Evolutionary conservation across 2,329 filamentous ascomycete genomes (phyloP).

Genomic region (Cordyceps sp.): DNA sequence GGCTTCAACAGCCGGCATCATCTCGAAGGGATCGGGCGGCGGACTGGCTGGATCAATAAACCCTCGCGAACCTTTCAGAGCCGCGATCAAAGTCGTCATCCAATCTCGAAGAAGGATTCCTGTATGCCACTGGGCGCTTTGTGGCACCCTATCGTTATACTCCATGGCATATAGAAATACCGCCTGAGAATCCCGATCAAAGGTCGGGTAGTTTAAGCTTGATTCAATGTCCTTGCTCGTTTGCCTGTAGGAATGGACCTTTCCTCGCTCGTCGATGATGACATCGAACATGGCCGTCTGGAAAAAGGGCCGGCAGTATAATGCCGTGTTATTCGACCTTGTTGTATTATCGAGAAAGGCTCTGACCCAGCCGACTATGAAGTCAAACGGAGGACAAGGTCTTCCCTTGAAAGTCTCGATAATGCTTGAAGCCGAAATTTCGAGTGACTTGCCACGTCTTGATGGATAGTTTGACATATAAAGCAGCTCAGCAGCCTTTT

Average conservation of each 20-base stretch:
- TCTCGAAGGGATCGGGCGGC: not conserved
- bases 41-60: not conserved
- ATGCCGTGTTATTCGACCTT: not conserved
- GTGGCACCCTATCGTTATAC: too few species aligned
- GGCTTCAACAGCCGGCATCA: slow-evolving; percentile 29
- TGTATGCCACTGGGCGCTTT: not conserved
- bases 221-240: slow-evolving; percentile 4
- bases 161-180: not conserved
- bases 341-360: slow-evolving; percentile 4
- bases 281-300: slow-evolving; percentile 18
- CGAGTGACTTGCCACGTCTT: not conserved
- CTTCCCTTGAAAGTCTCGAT: too few species aligned
- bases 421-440: not conserved
- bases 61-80: not conserved
- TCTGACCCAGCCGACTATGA: slow-evolving; percentile 10
- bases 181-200: slow-evolving; percentile 3
- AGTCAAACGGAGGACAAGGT: too few species aligned
- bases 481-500: not conserved
- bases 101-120: not conserved
- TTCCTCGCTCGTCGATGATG: slow-evolving; percentile 9
- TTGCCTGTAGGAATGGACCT: slow-evolving; percentile 7
- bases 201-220: slow-evolving; percentile 5
- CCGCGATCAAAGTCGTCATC: not conserved
- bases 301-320: slow-evolving; percentile 10
- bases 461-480: too few species aligned